Evolutionary conservation across 1,284 basidiomycete genomes (phyloP).

Genomic region (Pterula multifida): DNA sequence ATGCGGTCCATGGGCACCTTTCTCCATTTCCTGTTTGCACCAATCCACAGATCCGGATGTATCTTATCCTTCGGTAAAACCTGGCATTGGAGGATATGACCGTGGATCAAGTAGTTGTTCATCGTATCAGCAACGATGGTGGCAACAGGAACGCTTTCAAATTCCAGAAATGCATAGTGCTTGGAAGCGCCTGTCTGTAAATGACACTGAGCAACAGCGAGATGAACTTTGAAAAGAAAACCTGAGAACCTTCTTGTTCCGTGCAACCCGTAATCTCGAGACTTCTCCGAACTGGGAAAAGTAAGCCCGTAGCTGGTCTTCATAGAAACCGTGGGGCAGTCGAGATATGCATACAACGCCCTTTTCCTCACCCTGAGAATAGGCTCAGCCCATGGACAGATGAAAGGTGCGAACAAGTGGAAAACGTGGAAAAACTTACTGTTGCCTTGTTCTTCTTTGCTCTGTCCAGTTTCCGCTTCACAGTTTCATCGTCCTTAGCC

Average conservation of each 20-base stretch:
- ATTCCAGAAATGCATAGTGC: conserved; percentile 96
- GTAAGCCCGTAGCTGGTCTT: conserved; percentile 87
- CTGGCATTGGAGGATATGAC: conserved; percentile 86
- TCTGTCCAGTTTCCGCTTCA: conserved; percentile 72
- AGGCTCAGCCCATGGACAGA: background rate
- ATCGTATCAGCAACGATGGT: conserved; percentile 96
- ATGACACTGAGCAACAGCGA: background rate
- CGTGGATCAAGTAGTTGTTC: conserved; percentile 96
- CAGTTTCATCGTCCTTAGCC: conserved; percentile 73
- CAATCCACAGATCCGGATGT: conserved; percentile 91
- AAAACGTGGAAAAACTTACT: conserved; percentile 30
- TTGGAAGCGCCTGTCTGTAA: conserved; percentile 85
- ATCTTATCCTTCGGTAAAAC: conserved; percentile 80
- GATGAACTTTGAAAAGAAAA: background rate
- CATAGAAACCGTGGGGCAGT: conserved; percentile 95
- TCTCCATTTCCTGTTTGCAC: conserved; percentile 90
- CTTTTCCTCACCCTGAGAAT: conserved; percentile 46
- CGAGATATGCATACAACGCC: conserved; percentile 90
- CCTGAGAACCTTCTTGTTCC: conserved; percentile 85
- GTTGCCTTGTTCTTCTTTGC: conserved; percentile 56
- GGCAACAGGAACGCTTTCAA: conserved; percentile 81
- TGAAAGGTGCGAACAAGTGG: conserved; percentile 5
- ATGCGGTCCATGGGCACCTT: conserved; percentile 66
- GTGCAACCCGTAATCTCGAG: conserved; percentile 78
- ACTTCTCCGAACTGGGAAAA: conserved; percentile 94